Evolutionary conservation across 1,139 yeast species (phyloP), one percentile per base, ranked within the genome.

Genomic region (Magnusiomyces tetraspermus): DNA sequence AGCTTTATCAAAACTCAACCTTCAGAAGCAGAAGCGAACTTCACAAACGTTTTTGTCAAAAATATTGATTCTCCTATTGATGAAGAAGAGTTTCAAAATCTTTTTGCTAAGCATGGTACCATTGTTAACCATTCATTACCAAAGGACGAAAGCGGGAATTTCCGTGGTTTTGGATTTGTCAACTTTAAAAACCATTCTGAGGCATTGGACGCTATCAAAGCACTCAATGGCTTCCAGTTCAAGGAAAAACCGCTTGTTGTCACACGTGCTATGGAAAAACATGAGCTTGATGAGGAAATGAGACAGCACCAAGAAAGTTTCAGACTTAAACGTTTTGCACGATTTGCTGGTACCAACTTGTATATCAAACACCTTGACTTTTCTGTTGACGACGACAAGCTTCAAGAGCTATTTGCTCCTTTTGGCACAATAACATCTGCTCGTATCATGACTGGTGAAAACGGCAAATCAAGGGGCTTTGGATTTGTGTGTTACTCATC

Each of bases 401-500:
- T 89, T 67, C 80, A 77, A 69, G 85, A 83, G 70, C 92, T 85
- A 74, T 89, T 89, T 71, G 76, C 83, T 65, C 84, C 88, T 61
- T 88, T 80, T 69, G 97, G 97, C 70, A 71, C 82, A 62, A 87
- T 89, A 71, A 84, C 95, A 58, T 85, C 95, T 59, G 95, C 89
- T 59, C 85, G 85, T 71, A 90, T 89, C 62, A 88, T 89, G 95
- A 80, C 82, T 64, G 94, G 86, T 67, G 95, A 86, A 61, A 71
- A 79, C 56, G 96, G 95, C 61, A 82, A 81, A 70, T 87, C 96
- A 52, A 84, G 85, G 75, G 96, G 96, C 60, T 89, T 86, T 70
- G 97, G 97, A 67, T 89, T 89, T 72, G 97, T 89, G 63, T 87
- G 96, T 71, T 89, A 82, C 81, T 81, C 95, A 51, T 74, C 86